Evolutionary conservation across 352 stramenopile species (phyloP).

Genomic region (Phytophthora citricola): DNA sequence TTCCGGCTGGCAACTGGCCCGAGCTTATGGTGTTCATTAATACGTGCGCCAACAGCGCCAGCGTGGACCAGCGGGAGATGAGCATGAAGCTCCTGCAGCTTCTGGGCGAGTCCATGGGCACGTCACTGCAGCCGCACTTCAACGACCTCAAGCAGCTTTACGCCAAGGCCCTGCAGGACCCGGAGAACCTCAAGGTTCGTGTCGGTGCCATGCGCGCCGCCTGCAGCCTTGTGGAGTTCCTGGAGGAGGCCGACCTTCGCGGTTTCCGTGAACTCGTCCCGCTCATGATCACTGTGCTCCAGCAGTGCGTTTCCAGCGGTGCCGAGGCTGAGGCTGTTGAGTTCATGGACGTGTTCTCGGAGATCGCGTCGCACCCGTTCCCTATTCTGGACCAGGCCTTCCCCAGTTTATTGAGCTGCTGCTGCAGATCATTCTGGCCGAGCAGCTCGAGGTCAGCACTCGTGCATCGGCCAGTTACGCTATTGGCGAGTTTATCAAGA

Average conservation of each 20-base stretch:
- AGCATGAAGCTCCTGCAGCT: constrained; percentile 94
- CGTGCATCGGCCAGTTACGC: constrained; percentile 83
- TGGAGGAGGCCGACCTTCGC: constrained; percentile 77
- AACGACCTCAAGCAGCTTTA: constrained; percentile 84
- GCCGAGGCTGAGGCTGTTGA: constrained; percentile 84
- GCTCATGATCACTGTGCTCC: constrained; percentile 86
- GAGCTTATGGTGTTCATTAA: constrained; percentile 96
- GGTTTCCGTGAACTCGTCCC: constrained; percentile 79
- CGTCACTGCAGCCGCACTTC: constrained; percentile 84
- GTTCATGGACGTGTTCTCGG: constrained; percentile 88
- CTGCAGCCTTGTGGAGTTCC: constrained; percentile 82
- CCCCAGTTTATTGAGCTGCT: constrained; percentile 83
- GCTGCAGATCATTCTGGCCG: constrained; percentile 80
- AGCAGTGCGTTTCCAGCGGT: constrained; percentile 83
- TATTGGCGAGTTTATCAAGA: constrained; percentile 88
- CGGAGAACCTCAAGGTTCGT: constrained; percentile 83
- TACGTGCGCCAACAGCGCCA: constrained; percentile 79
- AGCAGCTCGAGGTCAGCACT: constrained; percentile 80
- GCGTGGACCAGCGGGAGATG: constrained; percentile 90
- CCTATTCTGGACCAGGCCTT: constrained; percentile 86
- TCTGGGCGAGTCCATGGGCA: constrained; percentile 93
- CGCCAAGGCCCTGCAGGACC: constrained; percentile 73
- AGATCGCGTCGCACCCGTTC: constrained; percentile 87
- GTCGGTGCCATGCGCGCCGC: constrained; percentile 83
- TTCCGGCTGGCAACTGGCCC: constrained; percentile 84